Percentiles rank a stretch among this genome's conserved stretches.
Conservation (phyloP, 768 basidiomycete genomes). For the Tulasnella sp. region DNA sequence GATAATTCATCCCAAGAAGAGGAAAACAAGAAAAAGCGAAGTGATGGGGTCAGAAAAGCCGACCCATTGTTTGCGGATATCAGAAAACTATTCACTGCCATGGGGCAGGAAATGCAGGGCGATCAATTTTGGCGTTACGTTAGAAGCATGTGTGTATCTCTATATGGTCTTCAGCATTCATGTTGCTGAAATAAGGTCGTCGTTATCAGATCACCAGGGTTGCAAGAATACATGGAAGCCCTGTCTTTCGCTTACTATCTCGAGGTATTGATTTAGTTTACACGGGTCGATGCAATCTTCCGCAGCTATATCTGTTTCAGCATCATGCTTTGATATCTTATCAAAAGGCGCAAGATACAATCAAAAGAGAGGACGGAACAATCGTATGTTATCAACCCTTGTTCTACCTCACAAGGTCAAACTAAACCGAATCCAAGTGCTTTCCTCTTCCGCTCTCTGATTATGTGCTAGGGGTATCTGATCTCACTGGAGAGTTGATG, state of each 20-base stretch:
- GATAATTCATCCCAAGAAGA: conserved; percentile 27
- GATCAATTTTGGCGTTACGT: conserved; percentile 57
- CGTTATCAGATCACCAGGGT: conserved; percentile 33
- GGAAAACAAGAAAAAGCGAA: conserved; percentile 18
- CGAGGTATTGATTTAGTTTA: conserved; percentile 26
- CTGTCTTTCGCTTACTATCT: conserved; percentile 80
- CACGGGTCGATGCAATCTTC: too few species aligned
- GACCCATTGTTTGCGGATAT: conserved; percentile 21
- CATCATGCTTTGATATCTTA: conserved; percentile 47
- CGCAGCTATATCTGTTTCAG: too few species aligned
- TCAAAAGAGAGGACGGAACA: conserved; percentile 47
- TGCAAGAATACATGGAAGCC: conserved; percentile 96
- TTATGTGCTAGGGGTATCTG: conserved; percentile 84
- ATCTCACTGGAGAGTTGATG: conserved; percentile 96
- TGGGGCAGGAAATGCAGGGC: conserved; percentile 49
- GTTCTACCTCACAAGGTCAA: neutral
- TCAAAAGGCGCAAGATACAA: conserved; percentile 47
- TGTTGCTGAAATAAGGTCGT: conserved; percentile 20
- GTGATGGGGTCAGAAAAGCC: conserved; percentile 11
- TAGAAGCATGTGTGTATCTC: conserved; percentile 36
- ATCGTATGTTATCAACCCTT: conserved; percentile 37
- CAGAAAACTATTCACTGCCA: conserved; percentile 43
- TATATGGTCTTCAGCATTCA: neutral
- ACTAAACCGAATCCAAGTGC: conserved; percentile 35
- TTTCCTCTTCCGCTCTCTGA: conserved; percentile 67